Evolutionary conservation across 2,329 filamentous ascomycete genomes (phyloP).

Genomic region (Aureobasidium sp.): DNA sequence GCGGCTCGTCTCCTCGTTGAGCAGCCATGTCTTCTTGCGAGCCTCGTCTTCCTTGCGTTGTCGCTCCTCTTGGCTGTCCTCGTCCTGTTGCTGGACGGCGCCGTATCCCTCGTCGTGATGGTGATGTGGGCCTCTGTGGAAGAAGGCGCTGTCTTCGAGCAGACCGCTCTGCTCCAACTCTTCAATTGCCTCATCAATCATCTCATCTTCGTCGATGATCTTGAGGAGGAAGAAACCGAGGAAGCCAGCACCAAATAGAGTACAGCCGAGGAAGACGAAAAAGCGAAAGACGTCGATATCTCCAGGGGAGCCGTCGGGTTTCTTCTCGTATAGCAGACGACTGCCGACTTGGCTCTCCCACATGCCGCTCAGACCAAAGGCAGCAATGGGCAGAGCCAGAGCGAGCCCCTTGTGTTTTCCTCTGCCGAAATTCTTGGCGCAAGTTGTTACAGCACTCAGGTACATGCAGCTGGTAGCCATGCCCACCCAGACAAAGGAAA

Average conservation of each 20-base stretch:
- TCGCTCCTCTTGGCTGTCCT: constrained; percentile 41
- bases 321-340: constrained; percentile 64
- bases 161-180: constrained; percentile 85
- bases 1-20: constrained; percentile 81
- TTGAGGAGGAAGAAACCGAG: constrained; percentile 67
- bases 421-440: constrained; percentile 94
- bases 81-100: constrained; percentile 46
- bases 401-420: constrained; percentile 83
- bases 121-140: constrained; percentile 48
- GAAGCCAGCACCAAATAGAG: constrained; percentile 65
- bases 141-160: constrained; percentile 67
- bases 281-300: constrained; percentile 72
- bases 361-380: constrained; percentile 90
- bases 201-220: constrained; percentile 75
- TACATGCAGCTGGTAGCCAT: constrained; percentile 85
- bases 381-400: constrained; percentile 81
- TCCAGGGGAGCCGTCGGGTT: constrained; percentile 53
- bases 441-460: constrained; percentile 82
- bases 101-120: constrained; percentile 52
- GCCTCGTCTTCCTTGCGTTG: constrained; percentile 46
- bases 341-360: constrained; percentile 88
- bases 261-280: constrained; percentile 73
- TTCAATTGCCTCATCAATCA: constrained; percentile 85
- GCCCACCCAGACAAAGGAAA: constrained; percentile 77
- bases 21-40: constrained; percentile 78